phyloP scores from a whole-genome alignment of 2,329 filamentous ascomycete species.

The Arachnopeziza araneosa region DNA sequence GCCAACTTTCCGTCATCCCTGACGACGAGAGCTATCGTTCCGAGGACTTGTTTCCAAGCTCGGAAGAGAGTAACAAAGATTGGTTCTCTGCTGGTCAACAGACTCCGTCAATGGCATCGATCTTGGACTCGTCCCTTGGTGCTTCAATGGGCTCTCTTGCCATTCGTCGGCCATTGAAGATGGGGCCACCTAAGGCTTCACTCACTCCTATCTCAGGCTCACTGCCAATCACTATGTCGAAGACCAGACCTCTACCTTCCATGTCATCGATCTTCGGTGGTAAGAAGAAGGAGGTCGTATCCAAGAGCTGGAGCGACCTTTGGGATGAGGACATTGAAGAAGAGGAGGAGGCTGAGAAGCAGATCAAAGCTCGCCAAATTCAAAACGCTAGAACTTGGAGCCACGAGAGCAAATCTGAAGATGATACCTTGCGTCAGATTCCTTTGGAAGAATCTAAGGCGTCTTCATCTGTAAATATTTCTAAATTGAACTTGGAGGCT shows the following conservation, averaged over 20 bases:
- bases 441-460: constrained; percentile 52
- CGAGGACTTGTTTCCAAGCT: constrained; percentile 81
- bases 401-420: constrained; percentile 46
- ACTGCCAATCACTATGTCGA: constrained; percentile 72
- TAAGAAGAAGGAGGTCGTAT: constrained; percentile 69
- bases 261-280: constrained; percentile 67
- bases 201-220: constrained; percentile 60
- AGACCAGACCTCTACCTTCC: constrained; percentile 58
- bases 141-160: constrained; percentile 73
- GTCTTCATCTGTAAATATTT: constrained; percentile 44
- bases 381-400: constrained; percentile 75
- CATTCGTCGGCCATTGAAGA: constrained; percentile 42
- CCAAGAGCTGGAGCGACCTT: constrained; percentile 98
- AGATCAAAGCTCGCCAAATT: constrained; percentile 51
- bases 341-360: constrained; percentile 59
- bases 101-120: constrained; percentile 77
- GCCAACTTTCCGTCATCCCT: constrained; percentile 82
- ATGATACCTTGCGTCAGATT: constrained; percentile 42
- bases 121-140: constrained; percentile 76
- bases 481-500: constrained; percentile 35
- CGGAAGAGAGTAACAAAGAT: constrained; percentile 61
- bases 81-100: constrained; percentile 75
- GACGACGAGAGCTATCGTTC: constrained; percentile 66
- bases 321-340: constrained; percentile 90
- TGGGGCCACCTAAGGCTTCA: constrained; percentile 44